Conservation (phyloP, 2,329 filamentous ascomycete genomes). For the Apiospora aurea region DNA sequence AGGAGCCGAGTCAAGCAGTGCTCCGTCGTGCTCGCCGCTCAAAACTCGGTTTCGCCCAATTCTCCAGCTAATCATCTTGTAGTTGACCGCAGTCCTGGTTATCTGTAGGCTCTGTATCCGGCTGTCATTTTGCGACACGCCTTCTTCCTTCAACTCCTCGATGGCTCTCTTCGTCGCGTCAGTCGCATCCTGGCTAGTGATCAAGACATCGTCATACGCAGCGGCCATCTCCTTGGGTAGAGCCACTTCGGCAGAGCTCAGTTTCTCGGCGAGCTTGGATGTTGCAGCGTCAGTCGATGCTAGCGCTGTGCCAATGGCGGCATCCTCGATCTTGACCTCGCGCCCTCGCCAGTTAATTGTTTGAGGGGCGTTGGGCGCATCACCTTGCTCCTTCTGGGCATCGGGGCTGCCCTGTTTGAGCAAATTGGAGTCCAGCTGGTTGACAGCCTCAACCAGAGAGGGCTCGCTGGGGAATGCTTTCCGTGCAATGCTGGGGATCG, state of each 20-base stretch:
- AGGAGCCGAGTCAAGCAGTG: slow-evolving; percentile 59
- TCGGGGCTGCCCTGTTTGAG: slow-evolving; percentile 64
- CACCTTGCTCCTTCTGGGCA: slow-evolving; percentile 57
- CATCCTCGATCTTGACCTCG: slow-evolving; percentile 89
- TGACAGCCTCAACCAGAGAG: slow-evolving; percentile 70
- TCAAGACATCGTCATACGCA: slow-evolving; percentile 90
- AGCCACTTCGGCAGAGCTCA: slow-evolving; percentile 52
- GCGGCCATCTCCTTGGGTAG: slow-evolving; percentile 75
- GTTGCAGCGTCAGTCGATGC: slow-evolving; percentile 69
- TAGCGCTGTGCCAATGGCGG: slow-evolving; percentile 86
- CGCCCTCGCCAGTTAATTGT: slow-evolving; percentile 86
- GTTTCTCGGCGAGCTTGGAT: slow-evolving; percentile 54
- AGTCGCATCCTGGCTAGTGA: slow-evolving; percentile 89
- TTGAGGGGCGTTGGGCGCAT: slow-evolving; percentile 66
- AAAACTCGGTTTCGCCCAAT: slow-evolving; percentile 91
- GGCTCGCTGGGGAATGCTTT: slow-evolving; percentile 77
- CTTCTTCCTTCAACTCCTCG: slow-evolving; percentile 85
- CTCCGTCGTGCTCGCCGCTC: slow-evolving; percentile 82
- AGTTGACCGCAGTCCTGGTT: slow-evolving; percentile 91
- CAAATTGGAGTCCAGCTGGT: slow-evolving; percentile 72
- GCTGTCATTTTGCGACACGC: slow-evolving; percentile 81
- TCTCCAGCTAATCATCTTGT: slow-evolving; percentile 92
- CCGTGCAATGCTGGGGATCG: slow-evolving; percentile 79
- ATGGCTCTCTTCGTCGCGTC: slow-evolving; percentile 94
- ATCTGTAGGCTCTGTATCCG: slow-evolving; percentile 94